A percentile compares a stretch with the other conserved stretches of the same genome.
phyloP scores from a whole-genome alignment of 2,329 filamentous ascomycete species.

The Chrysoporthe cubensis region DNA sequence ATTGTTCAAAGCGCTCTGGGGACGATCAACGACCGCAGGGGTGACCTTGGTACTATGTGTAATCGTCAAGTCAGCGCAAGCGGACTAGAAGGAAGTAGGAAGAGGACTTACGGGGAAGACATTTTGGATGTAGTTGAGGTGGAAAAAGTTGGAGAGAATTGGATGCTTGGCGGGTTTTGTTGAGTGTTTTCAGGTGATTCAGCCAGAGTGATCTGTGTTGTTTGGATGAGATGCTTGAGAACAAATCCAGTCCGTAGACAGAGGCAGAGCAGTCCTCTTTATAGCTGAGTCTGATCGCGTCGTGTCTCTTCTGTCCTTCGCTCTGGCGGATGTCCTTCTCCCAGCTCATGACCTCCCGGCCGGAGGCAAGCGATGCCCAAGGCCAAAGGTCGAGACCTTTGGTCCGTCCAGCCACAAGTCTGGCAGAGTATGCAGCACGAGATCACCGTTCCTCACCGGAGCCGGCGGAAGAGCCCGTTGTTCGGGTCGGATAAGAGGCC shows the following conservation, averaged over 20 bases:
- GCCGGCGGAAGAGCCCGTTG: slow-evolving; percentile 20
- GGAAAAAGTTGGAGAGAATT: background rate
- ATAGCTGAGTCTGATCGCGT: background rate
- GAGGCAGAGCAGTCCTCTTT: background rate
- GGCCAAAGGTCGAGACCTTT: background rate
- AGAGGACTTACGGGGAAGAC: slow-evolving; percentile 27
- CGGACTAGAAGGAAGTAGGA: too few species aligned
- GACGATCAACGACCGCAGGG: slow-evolving; percentile 4
- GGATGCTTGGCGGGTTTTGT: background rate
- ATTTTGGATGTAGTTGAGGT: slow-evolving; percentile 7
- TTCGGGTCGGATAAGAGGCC: background rate
- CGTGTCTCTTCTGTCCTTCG: background rate
- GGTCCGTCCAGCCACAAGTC: background rate
- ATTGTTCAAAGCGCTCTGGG: slow-evolving; percentile 15
- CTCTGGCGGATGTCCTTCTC: background rate
- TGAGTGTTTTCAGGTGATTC: background rate
- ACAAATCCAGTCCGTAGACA: background rate
- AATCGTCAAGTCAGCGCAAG: background rate
- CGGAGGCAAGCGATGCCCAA: background rate
- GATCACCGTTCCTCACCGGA: background rate
- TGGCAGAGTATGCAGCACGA: background rate
- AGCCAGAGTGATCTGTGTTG: background rate
- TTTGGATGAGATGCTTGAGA: background rate
- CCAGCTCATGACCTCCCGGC: background rate
- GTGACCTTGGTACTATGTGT: slow-evolving; percentile 21